Percentiles rank a stretch among this genome's conserved stretches.
These are phyloP conservation scores for Ichthyophthirius multifiliis DNA, from an alignment of 169 alveolate species.

Conservation along the genomic window DNA sequence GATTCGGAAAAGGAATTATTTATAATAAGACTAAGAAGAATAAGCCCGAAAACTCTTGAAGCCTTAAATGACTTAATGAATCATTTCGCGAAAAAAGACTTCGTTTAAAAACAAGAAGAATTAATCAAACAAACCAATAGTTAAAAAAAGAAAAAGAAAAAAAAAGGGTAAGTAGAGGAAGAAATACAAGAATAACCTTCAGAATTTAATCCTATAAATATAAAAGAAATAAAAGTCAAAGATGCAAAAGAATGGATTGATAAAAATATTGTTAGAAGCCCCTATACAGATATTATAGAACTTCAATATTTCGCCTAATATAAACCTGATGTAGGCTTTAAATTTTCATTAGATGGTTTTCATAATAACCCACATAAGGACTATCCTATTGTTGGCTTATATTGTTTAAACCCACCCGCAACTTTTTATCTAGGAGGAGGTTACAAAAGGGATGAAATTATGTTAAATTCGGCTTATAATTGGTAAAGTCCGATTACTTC, in stretches of 20 bases:
- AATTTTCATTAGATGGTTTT: constrained; percentile 31
- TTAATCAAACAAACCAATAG: neutral
- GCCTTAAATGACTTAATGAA: neutral
- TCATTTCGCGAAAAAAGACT: neutral
- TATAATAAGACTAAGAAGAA: constrained; percentile 7
- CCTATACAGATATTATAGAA: constrained; percentile 39
- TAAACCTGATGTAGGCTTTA: constrained; percentile 34
- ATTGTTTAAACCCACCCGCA: constrained; percentile 37
- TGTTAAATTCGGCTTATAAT: constrained; percentile 23
- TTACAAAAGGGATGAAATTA: constrained; percentile 3
- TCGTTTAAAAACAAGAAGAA: neutral
- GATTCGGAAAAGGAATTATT: constrained; percentile 30
- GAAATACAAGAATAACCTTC: neutral
- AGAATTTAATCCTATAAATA: too few relatives aligned
- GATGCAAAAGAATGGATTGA: constrained; percentile 20
- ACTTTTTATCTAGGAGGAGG: neutral
- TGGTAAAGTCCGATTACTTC: constrained; percentile 26
- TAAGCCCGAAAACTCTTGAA: constrained; percentile 10
- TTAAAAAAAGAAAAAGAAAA: neutral
- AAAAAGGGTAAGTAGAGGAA: neutral
- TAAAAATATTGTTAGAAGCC: constrained; percentile 20
- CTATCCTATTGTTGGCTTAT: constrained; percentile 28
- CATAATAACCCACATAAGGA: constrained; percentile 34
- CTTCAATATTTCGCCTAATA: constrained; percentile 33
- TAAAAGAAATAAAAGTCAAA: neutral